A percentile compares a stretch with the other conserved stretches of the same genome.
Conservation (phyloP, 208 protist genomes). For the Porcisia hertigi region DNA sequence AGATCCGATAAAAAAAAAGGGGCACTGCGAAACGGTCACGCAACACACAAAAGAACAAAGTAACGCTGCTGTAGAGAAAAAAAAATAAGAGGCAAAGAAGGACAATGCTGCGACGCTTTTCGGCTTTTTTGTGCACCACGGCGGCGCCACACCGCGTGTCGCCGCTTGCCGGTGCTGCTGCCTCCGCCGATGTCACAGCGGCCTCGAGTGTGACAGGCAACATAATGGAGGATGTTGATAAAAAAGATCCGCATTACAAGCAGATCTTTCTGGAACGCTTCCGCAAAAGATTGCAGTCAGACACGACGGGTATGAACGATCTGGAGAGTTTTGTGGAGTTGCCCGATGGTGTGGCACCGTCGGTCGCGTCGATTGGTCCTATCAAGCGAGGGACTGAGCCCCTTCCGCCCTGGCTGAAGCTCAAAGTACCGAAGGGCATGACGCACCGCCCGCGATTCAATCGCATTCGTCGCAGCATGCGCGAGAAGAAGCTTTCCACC, state of each 20-base stretch:
- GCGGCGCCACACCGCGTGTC: constrained; percentile 14
- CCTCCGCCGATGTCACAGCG: constrained; percentile 8
- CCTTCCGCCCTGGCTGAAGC: constrained; percentile 91
- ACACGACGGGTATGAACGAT: constrained; percentile 72
- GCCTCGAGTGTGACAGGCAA: constrained; percentile 4
- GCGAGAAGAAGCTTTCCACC: constrained; percentile 86
- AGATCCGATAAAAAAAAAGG: too few species aligned
- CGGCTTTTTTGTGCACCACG: constrained; percentile 19
- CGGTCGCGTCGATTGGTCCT: constrained; percentile 70
- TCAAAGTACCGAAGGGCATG: constrained; percentile 87
- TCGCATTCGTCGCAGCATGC: constrained; percentile 75
- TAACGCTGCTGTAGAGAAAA: not conserved
- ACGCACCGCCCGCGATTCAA: constrained; percentile 84
- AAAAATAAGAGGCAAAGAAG: not conserved
- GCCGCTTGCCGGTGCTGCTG: constrained; percentile 19
- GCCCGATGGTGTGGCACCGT: constrained; percentile 63
- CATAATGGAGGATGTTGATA: constrained; percentile 39
- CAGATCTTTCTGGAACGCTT: constrained; percentile 83
- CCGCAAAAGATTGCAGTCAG: constrained; percentile 58
- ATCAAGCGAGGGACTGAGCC: constrained; percentile 83
- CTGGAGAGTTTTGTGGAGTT: constrained; percentile 81
- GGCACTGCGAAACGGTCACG: too few species aligned
- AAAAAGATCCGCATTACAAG: constrained; percentile 56
- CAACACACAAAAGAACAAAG: not conserved
- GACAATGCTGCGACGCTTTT: constrained; percentile 30